Conservation (phyloP, 2,329 filamentous ascomycete species). For the Scortechinia acanthostroma region DNA sequence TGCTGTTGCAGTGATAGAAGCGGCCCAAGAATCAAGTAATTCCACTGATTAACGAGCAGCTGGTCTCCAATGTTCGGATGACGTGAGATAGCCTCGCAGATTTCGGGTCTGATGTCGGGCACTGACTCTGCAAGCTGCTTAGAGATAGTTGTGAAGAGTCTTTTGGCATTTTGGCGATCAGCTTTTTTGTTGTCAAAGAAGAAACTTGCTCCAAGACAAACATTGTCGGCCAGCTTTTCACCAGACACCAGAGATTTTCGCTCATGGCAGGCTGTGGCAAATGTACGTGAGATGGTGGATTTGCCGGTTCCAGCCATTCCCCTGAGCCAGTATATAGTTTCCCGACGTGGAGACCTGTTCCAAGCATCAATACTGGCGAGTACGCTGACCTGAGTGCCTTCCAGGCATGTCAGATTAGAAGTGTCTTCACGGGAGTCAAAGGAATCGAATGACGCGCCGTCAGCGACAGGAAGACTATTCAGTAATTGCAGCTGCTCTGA, state of each 20-base stretch:
- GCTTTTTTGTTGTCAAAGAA: conserved; percentile 11
- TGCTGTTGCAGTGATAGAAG: conserved; percentile 11
- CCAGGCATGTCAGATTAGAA: background rate
- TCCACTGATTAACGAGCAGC: conserved; percentile 29
- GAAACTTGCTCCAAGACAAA: conserved; percentile 17
- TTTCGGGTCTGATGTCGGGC: conserved; percentile 6
- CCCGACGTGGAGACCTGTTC: background rate
- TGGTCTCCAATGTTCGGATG: too few relatives aligned
- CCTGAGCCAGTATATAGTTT: background rate
- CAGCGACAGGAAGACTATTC: background rate
- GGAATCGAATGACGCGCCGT: background rate
- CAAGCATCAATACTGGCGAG: background rate
- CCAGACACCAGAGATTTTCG: too few relatives aligned
- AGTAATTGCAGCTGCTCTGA: too few relatives aligned
- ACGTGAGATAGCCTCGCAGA: too few relatives aligned
- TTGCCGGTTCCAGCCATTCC: conserved; percentile 2
- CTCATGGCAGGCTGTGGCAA: background rate
- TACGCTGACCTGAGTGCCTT: background rate
- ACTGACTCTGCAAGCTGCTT: background rate
- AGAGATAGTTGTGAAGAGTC: background rate
- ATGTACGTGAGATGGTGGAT: background rate
- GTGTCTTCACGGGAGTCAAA: background rate
- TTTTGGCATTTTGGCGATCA: conserved; percentile 5
- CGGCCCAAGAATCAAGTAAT: conserved; percentile 31
- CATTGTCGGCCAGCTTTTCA: too few relatives aligned